phyloP scores from a whole-genome alignment of 805 yeast genomes.

The Isabelozyma rhagii region DNA sequence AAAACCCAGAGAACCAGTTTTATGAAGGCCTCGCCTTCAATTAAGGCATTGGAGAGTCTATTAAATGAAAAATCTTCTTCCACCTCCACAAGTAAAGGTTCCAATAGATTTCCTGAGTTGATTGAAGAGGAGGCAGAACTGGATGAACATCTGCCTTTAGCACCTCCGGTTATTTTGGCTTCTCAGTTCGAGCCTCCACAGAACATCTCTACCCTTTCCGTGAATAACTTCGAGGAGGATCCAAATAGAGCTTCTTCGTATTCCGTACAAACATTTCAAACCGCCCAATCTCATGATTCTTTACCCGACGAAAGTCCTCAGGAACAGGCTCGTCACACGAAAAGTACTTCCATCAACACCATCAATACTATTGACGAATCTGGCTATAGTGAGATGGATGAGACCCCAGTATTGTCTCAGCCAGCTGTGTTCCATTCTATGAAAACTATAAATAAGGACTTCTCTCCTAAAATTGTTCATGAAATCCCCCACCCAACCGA shows the following conservation, averaged over 20 bases:
- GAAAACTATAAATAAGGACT: slow-evolving; percentile 9
- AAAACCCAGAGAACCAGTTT: slow-evolving; percentile 18
- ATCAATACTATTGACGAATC: slow-evolving; percentile 9
- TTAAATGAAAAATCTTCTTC: slow-evolving; percentile 16
- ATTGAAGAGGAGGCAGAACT: slow-evolving; percentile 17
- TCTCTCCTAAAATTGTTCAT: slow-evolving; percentile 8
- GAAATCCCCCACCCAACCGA: not conserved
- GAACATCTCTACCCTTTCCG: slow-evolving; percentile 4
- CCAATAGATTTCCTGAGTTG: not conserved
- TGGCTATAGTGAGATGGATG: slow-evolving; percentile 15
- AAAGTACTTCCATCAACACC: slow-evolving; percentile 15
- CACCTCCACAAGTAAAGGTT: slow-evolving; percentile 11
- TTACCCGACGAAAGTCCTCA: not conserved
- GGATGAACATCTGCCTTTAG: slow-evolving; percentile 5
- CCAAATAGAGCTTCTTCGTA: slow-evolving; percentile 4
- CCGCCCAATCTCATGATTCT: slow-evolving; percentile 17
- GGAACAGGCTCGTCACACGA: slow-evolving; percentile 1
- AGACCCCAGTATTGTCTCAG: slow-evolving; percentile 21
- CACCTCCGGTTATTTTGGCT: not conserved
- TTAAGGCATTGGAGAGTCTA: slow-evolving; percentile 38
- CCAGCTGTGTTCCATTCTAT: slow-evolving; percentile 22
- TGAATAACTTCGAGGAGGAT: not conserved
- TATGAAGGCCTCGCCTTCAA: slow-evolving; percentile 39
- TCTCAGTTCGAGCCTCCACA: not conserved
- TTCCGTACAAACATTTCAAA: slow-evolving; percentile 25